Evolutionary conservation across 169 alveolate genomes (phyloP).

Genomic region (Sarcocystis neurona): DNA sequence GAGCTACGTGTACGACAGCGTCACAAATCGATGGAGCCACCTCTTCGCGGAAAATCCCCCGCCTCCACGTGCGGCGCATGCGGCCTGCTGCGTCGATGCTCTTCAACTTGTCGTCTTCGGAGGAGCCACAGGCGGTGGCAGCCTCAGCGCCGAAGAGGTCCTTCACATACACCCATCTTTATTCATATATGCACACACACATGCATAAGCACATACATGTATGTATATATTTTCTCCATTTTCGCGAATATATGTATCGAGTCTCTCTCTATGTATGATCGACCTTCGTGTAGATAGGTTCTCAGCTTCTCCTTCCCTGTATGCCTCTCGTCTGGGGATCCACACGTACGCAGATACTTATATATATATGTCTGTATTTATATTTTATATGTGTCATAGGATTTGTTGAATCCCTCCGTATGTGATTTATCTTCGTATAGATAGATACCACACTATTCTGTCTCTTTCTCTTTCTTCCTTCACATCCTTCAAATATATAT

Average conservation of each 20-base stretch:
- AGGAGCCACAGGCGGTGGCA: slow-evolving; percentile 99
- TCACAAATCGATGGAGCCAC: slow-evolving; percentile 87
- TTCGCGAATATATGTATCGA: background rate
- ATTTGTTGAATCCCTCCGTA: too few species aligned
- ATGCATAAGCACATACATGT: background rate
- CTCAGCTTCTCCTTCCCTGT: background rate
- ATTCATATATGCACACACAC: background rate
- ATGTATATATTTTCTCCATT: background rate
- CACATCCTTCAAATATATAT: background rate
- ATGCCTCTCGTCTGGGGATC: too few species aligned
- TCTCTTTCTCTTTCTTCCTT: background rate
- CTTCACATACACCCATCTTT: background rate
- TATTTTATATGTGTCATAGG: too few species aligned
- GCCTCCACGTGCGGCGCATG: slow-evolving; percentile 99
- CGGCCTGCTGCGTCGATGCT: slow-evolving; percentile 97
- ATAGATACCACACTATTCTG: too few species aligned
- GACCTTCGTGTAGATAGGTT: background rate
- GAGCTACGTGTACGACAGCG: slow-evolving; percentile 88
- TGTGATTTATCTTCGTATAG: too few species aligned
- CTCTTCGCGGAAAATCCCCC: slow-evolving; percentile 68
- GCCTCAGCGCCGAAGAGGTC: slow-evolving; percentile 94
- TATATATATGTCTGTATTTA: too few species aligned
- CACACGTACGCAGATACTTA: too few species aligned
- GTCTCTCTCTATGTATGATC: too few species aligned
- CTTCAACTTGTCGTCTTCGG: slow-evolving; percentile 96